phyloP scores from a whole-genome alignment of 768 basidiomycete genomes.

The Tephrocybe sp. region DNA sequence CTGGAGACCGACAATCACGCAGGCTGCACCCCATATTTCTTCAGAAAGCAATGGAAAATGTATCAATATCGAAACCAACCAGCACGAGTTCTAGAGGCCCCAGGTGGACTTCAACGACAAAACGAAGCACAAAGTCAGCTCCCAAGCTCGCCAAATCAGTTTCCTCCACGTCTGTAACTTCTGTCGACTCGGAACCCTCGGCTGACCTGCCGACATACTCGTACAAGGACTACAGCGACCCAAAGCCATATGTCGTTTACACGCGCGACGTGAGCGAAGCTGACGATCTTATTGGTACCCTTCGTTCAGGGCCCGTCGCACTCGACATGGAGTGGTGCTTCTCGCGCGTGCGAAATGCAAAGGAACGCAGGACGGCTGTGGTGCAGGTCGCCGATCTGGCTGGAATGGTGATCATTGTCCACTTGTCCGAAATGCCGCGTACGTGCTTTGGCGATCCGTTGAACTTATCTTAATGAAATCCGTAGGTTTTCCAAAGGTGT shows the following conservation, averaged over 20 bases:
- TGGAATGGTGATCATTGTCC: conserved; percentile 32
- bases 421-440: conserved; percentile 30
- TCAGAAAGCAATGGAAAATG: background rate
- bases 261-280: conserved; percentile 29
- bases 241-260: conserved; percentile 25
- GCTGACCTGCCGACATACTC: conserved; percentile 25
- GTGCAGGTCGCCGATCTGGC: conserved; percentile 31
- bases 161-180: background rate
- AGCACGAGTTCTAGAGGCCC: background rate
- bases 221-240: conserved; percentile 26
- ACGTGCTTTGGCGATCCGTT: conserved; percentile 4
- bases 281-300: conserved; percentile 27
- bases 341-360: conserved; percentile 9
- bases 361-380: conserved; percentile 26
- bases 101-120: background rate
- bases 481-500: conserved; percentile 30
- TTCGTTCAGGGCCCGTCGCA: conserved; percentile 30
- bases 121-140: background rate
- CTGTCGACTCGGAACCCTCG: conserved; percentile 1
- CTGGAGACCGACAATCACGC: too few relatives aligned
- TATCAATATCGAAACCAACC: background rate
- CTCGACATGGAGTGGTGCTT: conserved; percentile 37
- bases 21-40: conserved; percentile 7
- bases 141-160: background rate
- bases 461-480: background rate